Percentiles rank a stretch among this genome's conserved stretches.
These are phyloP conservation scores for Fusarium tanahbumbuense DNA, from an alignment of 2,329 filamentous ascomycete species.

Conservation along the genomic window DNA sequence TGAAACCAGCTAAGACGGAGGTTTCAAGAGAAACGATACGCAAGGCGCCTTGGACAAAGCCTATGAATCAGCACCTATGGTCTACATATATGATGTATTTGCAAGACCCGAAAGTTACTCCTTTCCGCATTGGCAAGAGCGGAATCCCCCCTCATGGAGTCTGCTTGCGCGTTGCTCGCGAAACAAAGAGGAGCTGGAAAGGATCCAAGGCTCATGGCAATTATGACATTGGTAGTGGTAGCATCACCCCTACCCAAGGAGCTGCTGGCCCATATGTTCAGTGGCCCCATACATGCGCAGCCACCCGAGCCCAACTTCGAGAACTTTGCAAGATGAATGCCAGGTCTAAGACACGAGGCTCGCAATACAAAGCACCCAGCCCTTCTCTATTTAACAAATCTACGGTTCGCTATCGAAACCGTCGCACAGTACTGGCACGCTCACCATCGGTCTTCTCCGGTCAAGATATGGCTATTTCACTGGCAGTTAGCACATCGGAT, in stretches of 20 bases:
- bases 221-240: conserved; percentile 60
- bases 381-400: conserved; percentile 67
- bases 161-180: conserved; percentile 72
- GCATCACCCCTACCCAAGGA: conserved; percentile 65
- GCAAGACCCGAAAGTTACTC: conserved; percentile 74
- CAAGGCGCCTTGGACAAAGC: conserved; percentile 71
- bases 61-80: conserved; percentile 75
- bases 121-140: conserved; percentile 72
- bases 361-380: conserved; percentile 63
- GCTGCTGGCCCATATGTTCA: conserved; percentile 62
- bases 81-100: conserved; percentile 72
- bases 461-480: conserved; percentile 71
- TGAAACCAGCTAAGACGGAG: conserved; percentile 42
- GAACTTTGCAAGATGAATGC: conserved; percentile 71
- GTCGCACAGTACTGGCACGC: conserved; percentile 60
- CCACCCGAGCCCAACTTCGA: conserved; percentile 70
- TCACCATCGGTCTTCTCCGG: conserved; percentile 66
- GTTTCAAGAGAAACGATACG: conserved; percentile 50
- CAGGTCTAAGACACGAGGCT: conserved; percentile 56
- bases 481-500: conserved; percentile 71
- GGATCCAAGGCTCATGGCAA: conserved; percentile 60
- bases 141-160: conserved; percentile 74
- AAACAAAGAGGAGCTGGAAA: conserved; percentile 75
- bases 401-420: conserved; percentile 62
- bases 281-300: conserved; percentile 73